These are phyloP conservation scores for Pseudogymnoascus sp. DNA, from an alignment of 2,329 filamentous ascomycete species.

Conservation along the genomic window DNA sequence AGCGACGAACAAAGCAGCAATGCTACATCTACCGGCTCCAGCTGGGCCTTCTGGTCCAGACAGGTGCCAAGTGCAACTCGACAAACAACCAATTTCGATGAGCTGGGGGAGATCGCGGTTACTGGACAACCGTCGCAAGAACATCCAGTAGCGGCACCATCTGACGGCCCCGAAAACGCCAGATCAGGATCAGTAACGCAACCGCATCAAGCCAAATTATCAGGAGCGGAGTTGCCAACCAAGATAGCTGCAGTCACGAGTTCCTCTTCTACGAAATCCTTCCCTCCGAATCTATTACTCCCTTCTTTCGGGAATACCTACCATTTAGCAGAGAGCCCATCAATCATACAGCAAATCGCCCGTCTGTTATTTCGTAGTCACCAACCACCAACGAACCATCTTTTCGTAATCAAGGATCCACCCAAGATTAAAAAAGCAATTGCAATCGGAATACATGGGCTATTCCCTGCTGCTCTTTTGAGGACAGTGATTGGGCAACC, in stretches of 20 bases:
- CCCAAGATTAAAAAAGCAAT: constrained; percentile 76
- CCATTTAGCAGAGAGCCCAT: constrained; percentile 55
- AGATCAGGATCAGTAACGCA: not conserved
- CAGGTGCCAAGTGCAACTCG: constrained; percentile 21
- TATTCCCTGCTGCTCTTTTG: constrained; percentile 80
- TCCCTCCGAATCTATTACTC: constrained; percentile 54
- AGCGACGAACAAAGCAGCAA: constrained; percentile 32
- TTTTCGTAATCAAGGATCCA: constrained; percentile 60
- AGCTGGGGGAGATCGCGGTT: constrained; percentile 45
- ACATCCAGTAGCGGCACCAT: constrained; percentile 29
- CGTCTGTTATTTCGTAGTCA: constrained; percentile 48
- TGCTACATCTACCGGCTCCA: constrained; percentile 42
- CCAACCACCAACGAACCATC: constrained; percentile 55
- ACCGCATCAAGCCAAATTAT: not conserved
- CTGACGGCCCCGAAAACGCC: not conserved
- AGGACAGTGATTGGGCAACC: constrained; percentile 91
- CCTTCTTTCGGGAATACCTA: constrained; percentile 65
- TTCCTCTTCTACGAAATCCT: constrained; percentile 23
- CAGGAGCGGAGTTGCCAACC: not conserved
- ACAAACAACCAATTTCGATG: constrained; percentile 10
- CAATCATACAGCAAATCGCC: constrained; percentile 59
- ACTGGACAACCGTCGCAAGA: constrained; percentile 49
- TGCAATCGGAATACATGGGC: constrained; percentile 88
- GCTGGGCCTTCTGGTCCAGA: constrained; percentile 74
- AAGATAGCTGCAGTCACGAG: not conserved